Base-by-base conservation (phyloP, 2,329 filamentous ascomycete genomes). In the Xylaria polymorpha region DNA sequence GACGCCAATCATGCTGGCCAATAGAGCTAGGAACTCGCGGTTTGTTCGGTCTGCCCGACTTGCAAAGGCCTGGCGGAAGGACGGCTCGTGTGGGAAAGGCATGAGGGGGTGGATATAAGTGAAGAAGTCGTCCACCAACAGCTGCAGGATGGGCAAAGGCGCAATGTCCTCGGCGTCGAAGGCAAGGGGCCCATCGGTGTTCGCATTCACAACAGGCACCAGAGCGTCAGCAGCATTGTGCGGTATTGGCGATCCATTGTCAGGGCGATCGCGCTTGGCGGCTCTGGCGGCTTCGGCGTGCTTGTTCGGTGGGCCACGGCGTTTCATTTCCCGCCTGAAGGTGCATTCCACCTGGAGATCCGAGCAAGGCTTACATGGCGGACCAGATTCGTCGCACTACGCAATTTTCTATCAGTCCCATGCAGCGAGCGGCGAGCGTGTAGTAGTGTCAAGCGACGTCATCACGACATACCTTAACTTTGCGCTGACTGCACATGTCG, bases 101-200 rank as follows among this genome's bases (percentile, higher is more conserved):
- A 88, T 88, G 9, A 94, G 85, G 1, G 92, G 92, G 74, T 94
- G 91, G 62, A 94, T 91, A 77, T 94, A 94, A 20, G 90, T 93
- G 80, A 94, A 94, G 84, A 93, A 94, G 81, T 94, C 92, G 78
- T 94, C 91, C 66, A 94, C 87, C 18, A 94, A 84, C 1, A 91
- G 85, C 74, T 91, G 86, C 61, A 94, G 82, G 12, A 91, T 88
- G 8, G 88, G 86, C 79, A 91, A 84, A 0, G 92, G 90, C 48
- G 91, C 92, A 70, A 94, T 94, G 1, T 87, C 84, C 76, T 94
- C 92, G 57, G 90, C 87, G 68, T 88, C 86, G 15, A 89, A 77
- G n/a, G 80, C 77, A 35, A 75, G 76, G n/a, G 79, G 78, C 1
- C 76, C 75, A 15, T 81, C 80, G 18, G 83, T 68, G 2, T 76